Percentiles rank a stretch among this genome's conserved stretches.
Conservation (phyloP, 805 yeast genomes). For the Ogataea siamensis region DNA sequence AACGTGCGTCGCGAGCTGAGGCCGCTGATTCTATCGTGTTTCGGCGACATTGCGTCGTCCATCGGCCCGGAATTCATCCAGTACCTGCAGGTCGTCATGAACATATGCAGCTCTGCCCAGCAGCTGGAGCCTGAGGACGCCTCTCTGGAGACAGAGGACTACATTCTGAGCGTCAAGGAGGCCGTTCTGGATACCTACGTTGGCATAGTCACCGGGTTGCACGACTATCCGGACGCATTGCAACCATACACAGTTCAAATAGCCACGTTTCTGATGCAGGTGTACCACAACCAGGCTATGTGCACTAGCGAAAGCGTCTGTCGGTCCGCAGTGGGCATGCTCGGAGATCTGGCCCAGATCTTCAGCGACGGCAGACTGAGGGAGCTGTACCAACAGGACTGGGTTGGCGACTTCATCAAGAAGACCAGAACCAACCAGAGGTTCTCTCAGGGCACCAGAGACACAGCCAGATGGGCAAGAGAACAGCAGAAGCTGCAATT, state of each 20-base stretch:
- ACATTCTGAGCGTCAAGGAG: conserved; percentile 68
- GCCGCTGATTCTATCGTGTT: conserved; percentile 86
- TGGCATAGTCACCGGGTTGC: conserved; percentile 90
- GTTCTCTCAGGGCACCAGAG: conserved; percentile 67
- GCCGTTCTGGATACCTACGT: conserved; percentile 94
- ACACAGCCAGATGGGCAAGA: conserved; percentile 97
- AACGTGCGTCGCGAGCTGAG: conserved; percentile 76
- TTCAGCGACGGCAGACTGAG: conserved; percentile 75
- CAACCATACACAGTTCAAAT: conserved; percentile 66
- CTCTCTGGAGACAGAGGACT: conserved; percentile 74
- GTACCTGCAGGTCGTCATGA: conserved; percentile 77
- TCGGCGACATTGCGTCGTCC: conserved; percentile 93
- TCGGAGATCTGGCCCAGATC: conserved; percentile 92
- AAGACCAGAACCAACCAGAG: conserved; percentile 62
- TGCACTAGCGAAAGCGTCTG: conserved; percentile 65
- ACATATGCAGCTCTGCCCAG: conserved; percentile 68
- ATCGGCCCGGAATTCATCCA: conserved; percentile 75
- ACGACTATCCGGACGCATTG: conserved; percentile 62
- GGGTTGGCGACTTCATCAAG: conserved; percentile 79
- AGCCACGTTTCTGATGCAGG: conserved; percentile 61
- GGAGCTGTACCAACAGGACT: conserved; percentile 61
- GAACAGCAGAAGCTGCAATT: conserved; percentile 61
- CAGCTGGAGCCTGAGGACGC: conserved; percentile 61
- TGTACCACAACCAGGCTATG: conserved; percentile 60
- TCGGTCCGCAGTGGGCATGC: conserved; percentile 81